Conservation (phyloP, 2,329 filamentous ascomycete genomes). For the Chaetomiaceae sp. region DNA sequence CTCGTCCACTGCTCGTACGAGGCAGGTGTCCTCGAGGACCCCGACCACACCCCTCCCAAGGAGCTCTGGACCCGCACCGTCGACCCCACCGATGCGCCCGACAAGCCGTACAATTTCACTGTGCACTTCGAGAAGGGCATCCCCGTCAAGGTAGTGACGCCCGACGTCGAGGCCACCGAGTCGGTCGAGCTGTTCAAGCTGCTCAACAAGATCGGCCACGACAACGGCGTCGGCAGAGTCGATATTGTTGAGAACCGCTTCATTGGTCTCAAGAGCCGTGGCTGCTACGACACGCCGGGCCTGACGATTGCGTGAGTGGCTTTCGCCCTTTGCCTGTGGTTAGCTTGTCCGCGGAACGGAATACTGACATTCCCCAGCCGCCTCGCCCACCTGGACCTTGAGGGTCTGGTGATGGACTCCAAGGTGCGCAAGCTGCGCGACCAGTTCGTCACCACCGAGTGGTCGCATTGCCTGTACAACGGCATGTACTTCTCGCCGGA, state of each 20-base stretch:
- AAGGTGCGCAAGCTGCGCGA: slow-evolving; percentile 53
- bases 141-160: slow-evolving; percentile 67
- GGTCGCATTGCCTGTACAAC: slow-evolving; percentile 41
- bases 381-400: slow-evolving; percentile 43
- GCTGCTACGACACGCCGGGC: slow-evolving; percentile 68
- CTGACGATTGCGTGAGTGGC: slow-evolving; percentile 29
- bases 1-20: slow-evolving; percentile 75
- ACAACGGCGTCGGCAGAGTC: slow-evolving; percentile 70
- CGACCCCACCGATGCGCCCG: slow-evolving; percentile 63
- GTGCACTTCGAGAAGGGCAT: slow-evolving; percentile 64
- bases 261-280: slow-evolving; percentile 66
- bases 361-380: slow-evolving; percentile 22
- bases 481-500: slow-evolving; percentile 47
- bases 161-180: slow-evolving; percentile 65
- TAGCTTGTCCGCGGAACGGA: not conserved
- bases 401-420: slow-evolving; percentile 46
- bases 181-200: slow-evolving; percentile 67
- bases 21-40: slow-evolving; percentile 66
- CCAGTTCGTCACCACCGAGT: slow-evolving; percentile 49
- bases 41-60: slow-evolving; percentile 57
- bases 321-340: not conserved
- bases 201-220: slow-evolving; percentile 64
- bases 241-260: slow-evolving; percentile 75
- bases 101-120: slow-evolving; percentile 65
- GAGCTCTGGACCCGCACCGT: slow-evolving; percentile 76